Evolutionary conservation across 1,284 basidiomycete species (phyloP), one percentile per base, ranked within the genome.

Genomic region (Sporisorium exsertum): DNA sequence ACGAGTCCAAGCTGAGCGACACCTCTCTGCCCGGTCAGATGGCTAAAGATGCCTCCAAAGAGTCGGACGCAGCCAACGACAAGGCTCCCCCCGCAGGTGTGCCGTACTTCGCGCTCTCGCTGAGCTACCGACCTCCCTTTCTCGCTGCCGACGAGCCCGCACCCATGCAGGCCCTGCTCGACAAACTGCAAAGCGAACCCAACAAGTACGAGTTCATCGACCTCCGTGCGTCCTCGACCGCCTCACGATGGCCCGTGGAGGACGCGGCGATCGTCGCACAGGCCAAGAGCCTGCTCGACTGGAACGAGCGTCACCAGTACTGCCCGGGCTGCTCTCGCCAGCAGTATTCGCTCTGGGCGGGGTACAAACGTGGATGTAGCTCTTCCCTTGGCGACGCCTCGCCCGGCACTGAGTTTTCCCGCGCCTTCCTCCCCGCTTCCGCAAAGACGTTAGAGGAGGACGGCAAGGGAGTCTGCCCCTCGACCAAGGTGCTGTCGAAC

Each of bases 261-360:
- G 75, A 85, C 33, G 81, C 83, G 0, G 80, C 82, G 0, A 53
- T 83, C 15, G 72, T 84, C 1, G 81, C 83, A 0, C 73, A 81
- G 35, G 76, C 81, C 5, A 78, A 83, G 46, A 68, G 64, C 3
- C 50, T 85, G 42, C 24, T 85, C 42, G 83, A 85, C 52, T 85
- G 83, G 83, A 84, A 83, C 59, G 82, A 84, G 58, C 64, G 82
- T 1, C 67, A 77, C 45, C 79, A 93, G 91, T 97, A 93, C 87
- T 99, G 96, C 84, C 89, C 95, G 1, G 91, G 90, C 0, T 98
- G 96, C 85, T 94, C 94, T 1, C 90, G 91, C 0, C 89, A 89
- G 4, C 91, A 92, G 1, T 94, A 95, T 84, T 93, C 93, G 0
- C 88, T 94, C 72, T 98, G 95, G 95, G 94, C 91, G 5, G 96